Conservation (phyloP, 2,329 filamentous ascomycete species). For the Sclerotinia spermophila region DNA sequence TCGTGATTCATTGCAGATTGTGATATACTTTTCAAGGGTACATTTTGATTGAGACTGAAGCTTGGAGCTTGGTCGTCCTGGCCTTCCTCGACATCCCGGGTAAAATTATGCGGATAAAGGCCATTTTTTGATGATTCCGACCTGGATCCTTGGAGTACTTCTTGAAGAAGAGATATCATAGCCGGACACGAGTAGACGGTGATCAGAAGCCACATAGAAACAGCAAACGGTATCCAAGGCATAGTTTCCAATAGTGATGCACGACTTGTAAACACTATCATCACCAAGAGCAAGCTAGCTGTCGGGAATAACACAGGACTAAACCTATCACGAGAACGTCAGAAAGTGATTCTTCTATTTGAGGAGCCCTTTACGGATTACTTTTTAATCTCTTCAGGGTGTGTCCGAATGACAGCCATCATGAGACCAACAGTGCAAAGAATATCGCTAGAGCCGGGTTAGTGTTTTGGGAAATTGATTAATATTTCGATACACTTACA, state of each 20-base stretch:
- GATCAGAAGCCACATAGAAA: conserved; percentile 21
- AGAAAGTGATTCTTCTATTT: background rate
- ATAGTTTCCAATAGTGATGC: conserved; percentile 15
- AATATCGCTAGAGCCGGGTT: conserved; percentile 2
- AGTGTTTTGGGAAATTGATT: background rate
- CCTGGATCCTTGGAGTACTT: background rate
- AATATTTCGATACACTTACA: conserved; percentile 12
- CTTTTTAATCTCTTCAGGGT: conserved; percentile 20
- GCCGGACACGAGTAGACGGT: conserved; percentile 22
- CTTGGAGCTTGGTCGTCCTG: background rate
- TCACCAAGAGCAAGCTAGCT: background rate
- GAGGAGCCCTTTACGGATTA: background rate
- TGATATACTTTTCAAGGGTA: too few relatives aligned
- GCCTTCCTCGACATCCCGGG: background rate
- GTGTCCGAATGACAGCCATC: conserved; percentile 10
- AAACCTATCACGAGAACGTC: conserved; percentile 8
- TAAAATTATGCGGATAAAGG: background rate
- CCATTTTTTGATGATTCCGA: background rate
- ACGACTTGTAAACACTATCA: conserved; percentile 15
- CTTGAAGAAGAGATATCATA: background rate
- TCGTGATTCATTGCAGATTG: background rate
- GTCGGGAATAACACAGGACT: background rate
- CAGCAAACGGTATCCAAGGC: conserved; percentile 21
- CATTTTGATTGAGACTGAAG: background rate
- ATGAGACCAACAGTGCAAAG: conserved; percentile 13